A percentile compares a stretch with the other conserved stretches of the same genome.
Evolutionary conservation across 768 basidiomycete species (phyloP).

Genomic region (Leucosporidium creatinivorum): DNA sequence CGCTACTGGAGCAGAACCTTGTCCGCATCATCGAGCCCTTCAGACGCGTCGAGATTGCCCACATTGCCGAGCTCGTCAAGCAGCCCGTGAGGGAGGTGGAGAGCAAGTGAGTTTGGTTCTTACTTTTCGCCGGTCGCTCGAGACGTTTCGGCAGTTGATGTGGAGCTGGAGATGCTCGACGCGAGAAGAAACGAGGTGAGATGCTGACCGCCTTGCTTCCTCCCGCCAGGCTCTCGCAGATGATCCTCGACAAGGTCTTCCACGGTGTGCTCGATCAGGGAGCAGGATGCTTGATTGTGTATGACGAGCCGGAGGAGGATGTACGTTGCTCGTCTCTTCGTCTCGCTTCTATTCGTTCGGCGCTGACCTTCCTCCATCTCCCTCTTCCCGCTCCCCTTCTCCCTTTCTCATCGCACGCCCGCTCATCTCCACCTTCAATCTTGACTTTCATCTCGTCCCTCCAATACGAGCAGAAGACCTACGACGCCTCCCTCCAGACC

Average conservation of each 20-base stretch:
- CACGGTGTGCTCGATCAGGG: constrained; percentile 96
- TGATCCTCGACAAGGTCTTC: constrained; percentile 94
- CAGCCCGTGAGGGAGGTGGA: constrained; percentile 84
- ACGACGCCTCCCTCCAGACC: constrained; percentile 80
- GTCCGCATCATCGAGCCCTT: constrained; percentile 94
- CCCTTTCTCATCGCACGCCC: not conserved
- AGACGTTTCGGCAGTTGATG: too few species aligned
- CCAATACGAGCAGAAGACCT: constrained; percentile 58
- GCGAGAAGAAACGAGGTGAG: not conserved
- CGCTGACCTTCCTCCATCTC: not conserved
- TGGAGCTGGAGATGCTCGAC: too few species aligned
- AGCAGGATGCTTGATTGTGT: constrained; percentile 82
- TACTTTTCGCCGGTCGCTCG: not conserved
- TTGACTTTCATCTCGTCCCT: not conserved
- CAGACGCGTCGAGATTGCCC: constrained; percentile 78
- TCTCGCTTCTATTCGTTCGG: not conserved
- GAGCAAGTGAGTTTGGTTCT: constrained; percentile 62
- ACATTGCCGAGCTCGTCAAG: constrained; percentile 78
- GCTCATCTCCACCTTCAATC: not conserved
- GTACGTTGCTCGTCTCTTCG: not conserved
- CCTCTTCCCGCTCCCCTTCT: not conserved
- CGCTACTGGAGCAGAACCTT: constrained; percentile 89
- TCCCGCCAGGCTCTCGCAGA: constrained; percentile 70
- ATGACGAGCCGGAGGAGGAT: constrained; percentile 75
- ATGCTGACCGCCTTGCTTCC: too few species aligned